Conservation (phyloP, 352 stramenopile genomes). For the Globisporangium sylvaticum region DNA sequence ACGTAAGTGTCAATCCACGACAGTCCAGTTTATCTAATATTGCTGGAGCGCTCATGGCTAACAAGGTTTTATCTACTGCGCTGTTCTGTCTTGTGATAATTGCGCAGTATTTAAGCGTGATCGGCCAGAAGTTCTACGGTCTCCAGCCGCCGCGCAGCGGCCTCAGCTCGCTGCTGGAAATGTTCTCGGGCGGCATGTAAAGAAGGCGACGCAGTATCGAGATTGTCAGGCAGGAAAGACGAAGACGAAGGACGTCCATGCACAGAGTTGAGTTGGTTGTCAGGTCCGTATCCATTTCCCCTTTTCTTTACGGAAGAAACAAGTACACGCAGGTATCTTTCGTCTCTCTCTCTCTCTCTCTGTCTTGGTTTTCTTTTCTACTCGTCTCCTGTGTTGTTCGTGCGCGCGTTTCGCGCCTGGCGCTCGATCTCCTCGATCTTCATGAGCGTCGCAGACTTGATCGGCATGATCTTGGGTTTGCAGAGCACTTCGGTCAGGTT, state of each 20-base stretch:
- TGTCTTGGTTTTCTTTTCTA: background rate
- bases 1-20: slow-evolving; percentile 37
- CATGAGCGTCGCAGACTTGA: slow-evolving; percentile 84
- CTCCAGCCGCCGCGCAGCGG: slow-evolving; percentile 74
- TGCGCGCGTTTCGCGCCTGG: slow-evolving; percentile 40
- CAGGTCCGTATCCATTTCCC: background rate
- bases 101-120: slow-evolving; percentile 75
- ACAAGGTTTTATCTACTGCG: background rate
- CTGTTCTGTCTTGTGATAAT: slow-evolving; percentile 12
- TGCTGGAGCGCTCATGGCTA: background rate
- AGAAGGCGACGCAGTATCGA: background rate
- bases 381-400: slow-evolving; percentile 7
- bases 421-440: slow-evolving; percentile 85
- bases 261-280: background rate
- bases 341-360: background rate
- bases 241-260: background rate
- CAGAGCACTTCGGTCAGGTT: slow-evolving; percentile 84
- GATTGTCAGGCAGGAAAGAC: background rate
- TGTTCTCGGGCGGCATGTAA: slow-evolving; percentile 82
- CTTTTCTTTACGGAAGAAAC: background rate
- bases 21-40: too few relatives aligned
- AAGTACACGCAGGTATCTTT: slow-evolving; percentile 1
- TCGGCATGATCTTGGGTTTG: slow-evolving; percentile 89
- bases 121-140: slow-evolving; percentile 85
- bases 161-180: slow-evolving; percentile 79